Conservation (phyloP, 1,284 basidiomycete species). For the Puccinia triticina region DNA sequence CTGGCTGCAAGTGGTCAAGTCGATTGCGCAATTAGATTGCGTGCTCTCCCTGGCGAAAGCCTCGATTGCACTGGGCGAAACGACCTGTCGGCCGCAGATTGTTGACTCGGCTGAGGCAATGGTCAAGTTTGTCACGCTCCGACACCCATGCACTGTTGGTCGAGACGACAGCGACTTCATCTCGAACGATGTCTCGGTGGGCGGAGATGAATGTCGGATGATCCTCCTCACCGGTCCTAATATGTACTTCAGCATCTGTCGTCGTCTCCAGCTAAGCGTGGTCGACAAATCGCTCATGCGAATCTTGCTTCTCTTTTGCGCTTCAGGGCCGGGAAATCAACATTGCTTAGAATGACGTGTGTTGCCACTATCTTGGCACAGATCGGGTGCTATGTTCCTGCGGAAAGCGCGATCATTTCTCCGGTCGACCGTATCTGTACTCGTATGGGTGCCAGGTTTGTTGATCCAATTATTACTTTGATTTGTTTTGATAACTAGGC, state of each 20-base stretch:
- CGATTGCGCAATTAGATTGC: slow-evolving; percentile 85
- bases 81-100: slow-evolving; percentile 85
- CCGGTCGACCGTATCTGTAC: slow-evolving; percentile 94
- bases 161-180: slow-evolving; percentile 71
- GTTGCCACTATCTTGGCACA: slow-evolving; percentile 94
- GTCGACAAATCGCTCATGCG: slow-evolving; percentile 56
- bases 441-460: slow-evolving; percentile 84
- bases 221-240: slow-evolving; percentile 93
- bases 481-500: neutral
- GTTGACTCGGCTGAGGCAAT: slow-evolving; percentile 77
- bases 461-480: neutral
- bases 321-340: slow-evolving; percentile 74
- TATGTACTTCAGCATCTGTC: slow-evolving; percentile 64
- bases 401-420: slow-evolving; percentile 75
- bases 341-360: slow-evolving; percentile 88
- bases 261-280: neutral
- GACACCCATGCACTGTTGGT: slow-evolving; percentile 71
- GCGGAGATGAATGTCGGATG: slow-evolving; percentile 75
- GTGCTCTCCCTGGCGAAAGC: slow-evolving; percentile 88
- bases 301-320: neutral
- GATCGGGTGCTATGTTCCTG: slow-evolving; percentile 96
- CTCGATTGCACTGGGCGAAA: slow-evolving; percentile 85
- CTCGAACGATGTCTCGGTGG: slow-evolving; percentile 87
- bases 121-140: slow-evolving; percentile 75
- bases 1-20: slow-evolving; percentile 63